Conservation (phyloP, 139 green algal genomes). For the Chlorella ohadii region DNA sequence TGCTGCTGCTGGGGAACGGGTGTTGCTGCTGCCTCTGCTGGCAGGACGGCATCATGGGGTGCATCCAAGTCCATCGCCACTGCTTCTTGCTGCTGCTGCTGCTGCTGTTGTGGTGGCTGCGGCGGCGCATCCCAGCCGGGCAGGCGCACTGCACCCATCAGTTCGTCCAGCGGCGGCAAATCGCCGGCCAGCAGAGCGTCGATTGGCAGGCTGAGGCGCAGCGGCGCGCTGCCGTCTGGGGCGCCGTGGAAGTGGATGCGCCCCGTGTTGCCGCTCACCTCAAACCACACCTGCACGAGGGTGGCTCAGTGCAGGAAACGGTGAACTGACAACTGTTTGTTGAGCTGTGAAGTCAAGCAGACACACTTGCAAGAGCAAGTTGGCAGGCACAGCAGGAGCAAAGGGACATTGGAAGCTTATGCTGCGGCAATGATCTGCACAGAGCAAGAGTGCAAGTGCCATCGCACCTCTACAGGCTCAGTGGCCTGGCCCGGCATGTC, state of each 20-base stretch:
- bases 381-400: too few species aligned
- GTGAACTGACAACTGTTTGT: too few species aligned
- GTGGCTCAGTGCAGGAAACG: too few species aligned
- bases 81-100: neutral
- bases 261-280: constrained; percentile 77
- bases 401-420: too few species aligned
- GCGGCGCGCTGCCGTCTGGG: constrained; percentile 61
- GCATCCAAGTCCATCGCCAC: neutral
- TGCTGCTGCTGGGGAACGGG: neutral
- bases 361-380: neutral
- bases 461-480: neutral
- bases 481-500: neutral
- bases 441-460: neutral
- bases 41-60: neutral
- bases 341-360: too few species aligned
- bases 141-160: constrained; percentile 9
- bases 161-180: constrained; percentile 21
- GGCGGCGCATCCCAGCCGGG: neutral
- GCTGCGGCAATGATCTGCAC: neutral
- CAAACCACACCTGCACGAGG: constrained; percentile 43
- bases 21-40: neutral
- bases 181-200: constrained; percentile 60
- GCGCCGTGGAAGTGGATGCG: constrained; percentile 81
- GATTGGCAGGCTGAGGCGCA: constrained; percentile 76
- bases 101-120: constrained; percentile 31